Base-by-base conservation (phyloP, 805 yeast species). In the Komagataella ulmi region DNA sequence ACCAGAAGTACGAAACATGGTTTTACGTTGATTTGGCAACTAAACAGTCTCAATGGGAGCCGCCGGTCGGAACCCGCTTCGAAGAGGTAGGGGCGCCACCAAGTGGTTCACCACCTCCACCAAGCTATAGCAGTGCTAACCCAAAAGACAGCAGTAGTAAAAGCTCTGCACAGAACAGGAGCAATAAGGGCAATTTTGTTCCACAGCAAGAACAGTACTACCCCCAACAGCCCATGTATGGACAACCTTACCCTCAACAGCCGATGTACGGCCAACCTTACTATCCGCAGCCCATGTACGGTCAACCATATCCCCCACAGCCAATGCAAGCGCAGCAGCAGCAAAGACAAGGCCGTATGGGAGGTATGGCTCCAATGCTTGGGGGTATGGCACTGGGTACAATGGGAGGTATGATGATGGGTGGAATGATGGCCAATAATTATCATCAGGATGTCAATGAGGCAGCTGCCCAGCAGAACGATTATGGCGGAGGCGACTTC, bases 11-110 rank as follows among this genome's bases (percentile, higher is more conserved):
- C 59, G 64, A 68, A 47, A 71, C 76, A 8, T 88, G 83, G 81
- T 91, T 82, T 65, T 91, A 81, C 60, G 96, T 91, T n/a, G 73
- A 88, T 58, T 67, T 85, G 56, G 60, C 72, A 14, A 77, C 87
- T 12, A 83, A 85, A 54, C 71, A 79, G 57, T 87, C 96, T 0
- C 97, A 89, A 65, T 91, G 98, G 98, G 96, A 87, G 51, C 79
- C 81, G 12, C 97, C 97, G 14, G 53, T 54, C 8, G 84, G 84
- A 1, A 78, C 87, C 0, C 62, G 57, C 1, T 75, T 76, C 62
- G 56, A 6, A 18, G 51, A 55, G 3, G 59, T 53, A 3, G 66
- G 58, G 7, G 65, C 60, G 2, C 71, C 72, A 2, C 40, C 40
- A 30, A 30, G 40, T 30, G 40, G 40, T 30, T 14, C 40, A 30